Evolutionary conservation across 345 rosid genomes (phyloP).

Genomic region (Pistacia atlantica): DNA sequence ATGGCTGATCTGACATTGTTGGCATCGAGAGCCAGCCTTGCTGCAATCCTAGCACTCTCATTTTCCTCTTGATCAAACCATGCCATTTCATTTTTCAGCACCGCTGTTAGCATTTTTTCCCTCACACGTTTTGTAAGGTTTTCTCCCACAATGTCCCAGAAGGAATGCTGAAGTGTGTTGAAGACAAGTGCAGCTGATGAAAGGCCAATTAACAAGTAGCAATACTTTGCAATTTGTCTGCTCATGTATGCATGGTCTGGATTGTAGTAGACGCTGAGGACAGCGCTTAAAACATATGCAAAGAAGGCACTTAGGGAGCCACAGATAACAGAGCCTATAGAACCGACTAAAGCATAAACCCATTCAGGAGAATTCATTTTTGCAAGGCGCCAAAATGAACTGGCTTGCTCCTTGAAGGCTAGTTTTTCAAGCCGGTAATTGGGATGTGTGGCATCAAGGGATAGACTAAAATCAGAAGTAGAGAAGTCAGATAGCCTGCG

Average conservation of each 20-base stretch:
- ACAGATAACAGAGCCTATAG: slow-evolving; percentile 84
- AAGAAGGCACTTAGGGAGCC: slow-evolving; percentile 96
- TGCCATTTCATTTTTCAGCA: slow-evolving; percentile 92
- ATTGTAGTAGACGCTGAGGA: slow-evolving; percentile 85
- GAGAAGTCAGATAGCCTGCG: slow-evolving; percentile 96
- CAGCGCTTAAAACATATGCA: slow-evolving; percentile 94
- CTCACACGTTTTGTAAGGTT: slow-evolving; percentile 95
- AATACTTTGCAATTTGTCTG: slow-evolving; percentile 81
- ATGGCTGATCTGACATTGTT: slow-evolving; percentile 97
- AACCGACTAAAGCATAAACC: slow-evolving; percentile 87
- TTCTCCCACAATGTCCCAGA: slow-evolving; percentile 99
- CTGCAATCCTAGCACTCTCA: slow-evolving; percentile 89
- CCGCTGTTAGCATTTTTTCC: slow-evolving; percentile 87
- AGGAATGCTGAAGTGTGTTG: slow-evolving; percentile 92
- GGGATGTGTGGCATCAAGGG: slow-evolving; percentile 73
- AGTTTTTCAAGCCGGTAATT: slow-evolving; percentile 83
- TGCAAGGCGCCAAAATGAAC: slow-evolving; percentile 95
- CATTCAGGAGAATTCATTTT: slow-evolving; percentile 99
- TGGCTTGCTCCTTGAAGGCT: slow-evolving; percentile 93
- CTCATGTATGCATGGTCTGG: slow-evolving; percentile 86
- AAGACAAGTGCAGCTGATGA: slow-evolving; percentile 93
- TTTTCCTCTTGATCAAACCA: slow-evolving; percentile 99
- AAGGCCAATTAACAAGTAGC: slow-evolving; percentile 88
- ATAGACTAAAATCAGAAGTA: slow-evolving; percentile 94
- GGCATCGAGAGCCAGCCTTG: slow-evolving; percentile 93